Conservation (phyloP, 805 yeast species). For the Wickerhamiella brachini region DNA sequence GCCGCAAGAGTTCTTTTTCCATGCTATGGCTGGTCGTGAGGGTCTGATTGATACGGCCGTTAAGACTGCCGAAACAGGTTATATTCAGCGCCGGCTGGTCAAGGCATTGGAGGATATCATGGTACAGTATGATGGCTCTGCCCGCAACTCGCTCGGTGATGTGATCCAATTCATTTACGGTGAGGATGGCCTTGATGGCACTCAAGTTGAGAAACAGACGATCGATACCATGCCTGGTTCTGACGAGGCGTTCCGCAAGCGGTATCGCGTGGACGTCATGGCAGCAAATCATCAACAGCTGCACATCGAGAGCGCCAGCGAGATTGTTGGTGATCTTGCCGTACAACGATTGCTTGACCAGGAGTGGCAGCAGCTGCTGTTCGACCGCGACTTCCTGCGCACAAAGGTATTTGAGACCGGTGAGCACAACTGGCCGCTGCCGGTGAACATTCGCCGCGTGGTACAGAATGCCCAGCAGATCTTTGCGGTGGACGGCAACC, state of each 20-base stretch:
- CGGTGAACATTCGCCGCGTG: slow-evolving; percentile 92
- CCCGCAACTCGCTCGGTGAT: slow-evolving; percentile 94
- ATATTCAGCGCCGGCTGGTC: slow-evolving; percentile 92
- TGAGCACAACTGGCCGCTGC: slow-evolving; percentile 94
- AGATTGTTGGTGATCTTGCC: slow-evolving; percentile 77
- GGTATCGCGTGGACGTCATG: slow-evolving; percentile 79
- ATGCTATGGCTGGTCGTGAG: slow-evolving; percentile 99
- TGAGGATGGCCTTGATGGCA: slow-evolving; percentile 98
- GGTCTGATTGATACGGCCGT: slow-evolving; percentile 99
- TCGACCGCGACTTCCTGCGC: slow-evolving; percentile 72
- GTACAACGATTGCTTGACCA: slow-evolving; percentile 68
- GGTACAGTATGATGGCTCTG: slow-evolving; percentile 97
- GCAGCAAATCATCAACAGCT: slow-evolving; percentile 48
- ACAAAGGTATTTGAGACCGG: slow-evolving; percentile 76
- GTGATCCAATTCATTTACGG: slow-evolving; percentile 93
- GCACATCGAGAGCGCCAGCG: slow-evolving; percentile 75
- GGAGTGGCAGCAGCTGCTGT: slow-evolving; percentile 64
- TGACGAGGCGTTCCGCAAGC: slow-evolving; percentile 62
- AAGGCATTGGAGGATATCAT: slow-evolving; percentile 94
- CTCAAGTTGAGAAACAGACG: slow-evolving; percentile 93
- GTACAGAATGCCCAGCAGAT: slow-evolving; percentile 95
- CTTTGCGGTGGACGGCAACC: slow-evolving; percentile 81
- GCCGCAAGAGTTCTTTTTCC: slow-evolving; percentile 98
- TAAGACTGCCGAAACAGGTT: slow-evolving; percentile 95
- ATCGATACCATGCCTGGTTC: slow-evolving; percentile 93